phyloP scores from a whole-genome alignment of 352 stramenopile species.

The Pythium oligandrum region DNA sequence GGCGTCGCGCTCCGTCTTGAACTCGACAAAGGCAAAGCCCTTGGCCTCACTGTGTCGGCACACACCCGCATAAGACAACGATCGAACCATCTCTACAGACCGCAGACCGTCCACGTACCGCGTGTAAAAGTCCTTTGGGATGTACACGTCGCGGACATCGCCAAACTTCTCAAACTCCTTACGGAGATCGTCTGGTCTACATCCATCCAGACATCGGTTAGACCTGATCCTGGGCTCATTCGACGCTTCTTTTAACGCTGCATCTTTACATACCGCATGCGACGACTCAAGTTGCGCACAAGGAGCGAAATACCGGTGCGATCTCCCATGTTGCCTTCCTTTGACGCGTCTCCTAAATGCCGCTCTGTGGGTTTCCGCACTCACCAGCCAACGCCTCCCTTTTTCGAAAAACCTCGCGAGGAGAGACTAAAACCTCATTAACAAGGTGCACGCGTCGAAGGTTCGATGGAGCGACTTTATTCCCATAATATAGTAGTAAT shows the following conservation, averaged over 20 bases:
- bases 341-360: background rate
- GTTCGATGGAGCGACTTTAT: too few relatives aligned
- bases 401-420: conserved; percentile 7
- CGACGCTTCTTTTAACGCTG: background rate
- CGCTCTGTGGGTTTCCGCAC: conserved; percentile 1
- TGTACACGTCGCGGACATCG: conserved; percentile 95
- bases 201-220: background rate
- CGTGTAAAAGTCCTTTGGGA: conserved; percentile 93
- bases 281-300: conserved; percentile 91
- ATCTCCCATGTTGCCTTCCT: conserved; percentile 16
- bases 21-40: conserved; percentile 95
- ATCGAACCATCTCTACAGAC: background rate
- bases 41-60: conserved; percentile 72
- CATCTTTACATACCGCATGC: conserved; percentile 53
- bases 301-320: conserved; percentile 88
- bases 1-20: conserved; percentile 89
- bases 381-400: too few relatives aligned
- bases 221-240: conserved; percentile 1
- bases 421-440: too few relatives aligned
- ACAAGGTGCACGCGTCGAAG: too few relatives aligned
- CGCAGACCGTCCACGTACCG: conserved; percentile 35
- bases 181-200: conserved; percentile 86
- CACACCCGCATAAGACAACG: conserved; percentile 5
- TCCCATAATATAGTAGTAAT: too few relatives aligned
- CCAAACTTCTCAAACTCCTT: conserved; percentile 92